Percentiles rank a stretch among this genome's conserved stretches.
These are phyloP conservation scores for Gracilaria vermiculophylla DNA, from an alignment of 23 red algal species.

Conservation along the genomic window DNA sequence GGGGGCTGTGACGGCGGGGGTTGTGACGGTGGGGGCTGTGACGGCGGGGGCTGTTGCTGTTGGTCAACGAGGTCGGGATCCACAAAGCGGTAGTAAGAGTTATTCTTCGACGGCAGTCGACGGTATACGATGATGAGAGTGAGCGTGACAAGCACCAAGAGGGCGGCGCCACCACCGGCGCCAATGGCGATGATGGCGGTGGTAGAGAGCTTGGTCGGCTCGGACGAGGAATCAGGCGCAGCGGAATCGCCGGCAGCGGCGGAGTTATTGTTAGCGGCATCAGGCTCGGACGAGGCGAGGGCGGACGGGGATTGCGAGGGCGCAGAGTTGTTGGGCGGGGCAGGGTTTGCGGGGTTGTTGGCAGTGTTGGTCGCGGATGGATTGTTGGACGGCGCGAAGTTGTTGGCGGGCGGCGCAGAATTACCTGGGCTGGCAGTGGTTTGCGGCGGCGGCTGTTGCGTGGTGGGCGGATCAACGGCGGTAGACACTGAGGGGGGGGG, in stretches of 20 bases:
- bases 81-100: conserved; percentile 52
- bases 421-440: background rate
- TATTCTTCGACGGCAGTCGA: conserved; percentile 6
- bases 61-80: conserved; percentile 7
- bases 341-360: background rate
- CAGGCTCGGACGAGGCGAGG: background rate
- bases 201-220: conserved; percentile 9
- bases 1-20: background rate
- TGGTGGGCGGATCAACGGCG: background rate
- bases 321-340: background rate
- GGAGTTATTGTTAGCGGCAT: conserved; percentile 1
- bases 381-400: background rate
- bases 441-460: background rate
- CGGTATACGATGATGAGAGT: conserved; percentile 33
- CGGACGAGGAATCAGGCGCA: background rate
- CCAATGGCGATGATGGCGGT: conserved; percentile 52
- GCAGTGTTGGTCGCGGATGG: background rate
- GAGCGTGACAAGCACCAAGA: conserved; percentile 37
- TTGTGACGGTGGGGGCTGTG: background rate
- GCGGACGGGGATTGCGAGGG: background rate
- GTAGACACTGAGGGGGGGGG: background rate
- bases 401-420: background rate
- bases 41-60: background rate
- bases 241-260: background rate
- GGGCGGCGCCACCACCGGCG: conserved; percentile 9